Conservation (phyloP, 208 protist genomes). For the Trypanosoma conorhini region DNA sequence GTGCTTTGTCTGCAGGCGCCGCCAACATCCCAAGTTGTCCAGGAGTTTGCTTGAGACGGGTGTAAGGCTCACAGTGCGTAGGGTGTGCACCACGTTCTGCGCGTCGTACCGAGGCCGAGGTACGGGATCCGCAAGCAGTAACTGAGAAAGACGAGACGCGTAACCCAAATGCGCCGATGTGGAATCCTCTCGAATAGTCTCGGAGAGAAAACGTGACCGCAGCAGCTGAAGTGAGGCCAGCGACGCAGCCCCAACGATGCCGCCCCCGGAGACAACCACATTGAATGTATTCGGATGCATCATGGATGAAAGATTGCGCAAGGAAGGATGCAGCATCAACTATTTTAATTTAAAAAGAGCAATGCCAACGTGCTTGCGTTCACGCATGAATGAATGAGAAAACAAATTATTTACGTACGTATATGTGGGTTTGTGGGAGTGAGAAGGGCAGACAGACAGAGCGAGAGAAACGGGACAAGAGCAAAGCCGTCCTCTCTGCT, state of each 20-base stretch:
- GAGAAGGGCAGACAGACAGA: too few relatives aligned
- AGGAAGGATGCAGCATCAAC: slow-evolving; percentile 25
- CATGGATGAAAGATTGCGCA: neutral
- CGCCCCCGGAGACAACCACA: slow-evolving; percentile 78
- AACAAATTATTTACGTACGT: neutral
- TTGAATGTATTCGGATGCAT: slow-evolving; percentile 28
- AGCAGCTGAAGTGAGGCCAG: slow-evolving; percentile 76
- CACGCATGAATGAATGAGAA: neutral
- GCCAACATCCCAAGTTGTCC: slow-evolving; percentile 77
- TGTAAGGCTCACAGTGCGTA: slow-evolving; percentile 82
- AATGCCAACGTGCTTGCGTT: neutral
- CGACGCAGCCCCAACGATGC: slow-evolving; percentile 69
- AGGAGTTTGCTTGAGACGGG: slow-evolving; percentile 82
- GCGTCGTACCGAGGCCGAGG: slow-evolving; percentile 51
- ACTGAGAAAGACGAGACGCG: slow-evolving; percentile 39
- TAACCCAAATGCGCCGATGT: neutral
- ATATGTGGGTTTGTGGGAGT: too few relatives aligned
- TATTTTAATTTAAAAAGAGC: neutral
- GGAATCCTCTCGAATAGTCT: neutral
- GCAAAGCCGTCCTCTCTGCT: neutral
- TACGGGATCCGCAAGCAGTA: slow-evolving; percentile 64
- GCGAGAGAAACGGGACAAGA: neutral
- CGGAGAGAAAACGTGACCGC: slow-evolving; percentile 39
- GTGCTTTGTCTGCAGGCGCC: slow-evolving; percentile 72
- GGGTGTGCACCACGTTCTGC: slow-evolving; percentile 62